A percentile compares a stretch with the other conserved stretches of the same genome.
Conservation (phyloP, 2,329 filamentous ascomycete species). For the Alternaria arborescens region DNA sequence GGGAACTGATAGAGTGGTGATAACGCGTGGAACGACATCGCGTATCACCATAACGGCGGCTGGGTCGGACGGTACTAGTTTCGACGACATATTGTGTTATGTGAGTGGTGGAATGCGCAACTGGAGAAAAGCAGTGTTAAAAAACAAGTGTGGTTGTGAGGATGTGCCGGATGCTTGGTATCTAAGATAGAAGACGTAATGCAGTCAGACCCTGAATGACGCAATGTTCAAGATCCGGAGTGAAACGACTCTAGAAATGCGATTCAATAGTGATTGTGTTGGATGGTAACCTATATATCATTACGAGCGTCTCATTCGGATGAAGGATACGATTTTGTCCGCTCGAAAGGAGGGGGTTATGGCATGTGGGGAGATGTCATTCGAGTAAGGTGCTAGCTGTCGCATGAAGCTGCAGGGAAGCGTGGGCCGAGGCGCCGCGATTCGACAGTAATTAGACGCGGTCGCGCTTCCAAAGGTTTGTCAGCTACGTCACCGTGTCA, state of each 20-base stretch:
- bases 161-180: conserved; percentile 10
- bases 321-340: background rate
- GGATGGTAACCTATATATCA: conserved; percentile 11
- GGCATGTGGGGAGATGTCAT: conserved; percentile 16
- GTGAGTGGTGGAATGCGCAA: background rate
- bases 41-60: conserved; percentile 90
- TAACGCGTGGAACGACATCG: conserved; percentile 74
- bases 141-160: conserved; percentile 2
- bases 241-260: conserved; percentile 6
- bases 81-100: conserved; percentile 44
- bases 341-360: background rate
- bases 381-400: conserved; percentile 11
- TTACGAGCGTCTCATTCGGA: conserved; percentile 19
- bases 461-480: conserved; percentile 15
- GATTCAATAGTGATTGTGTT: background rate
- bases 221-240: conserved; percentile 29
- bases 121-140: background rate
- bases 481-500: conserved; percentile 22
- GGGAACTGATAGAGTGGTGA: conserved; percentile 81
- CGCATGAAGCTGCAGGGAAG: conserved; percentile 16
- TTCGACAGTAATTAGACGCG: conserved; percentile 9
- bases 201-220: conserved; percentile 24
- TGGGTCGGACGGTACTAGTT: conserved; percentile 67
- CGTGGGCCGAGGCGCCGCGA: conserved; percentile 17
- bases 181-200: conserved; percentile 35